Evolutionary conservation across 352 stramenopile species (phyloP).

Genomic region (Globisporangium yorkense): DNA sequence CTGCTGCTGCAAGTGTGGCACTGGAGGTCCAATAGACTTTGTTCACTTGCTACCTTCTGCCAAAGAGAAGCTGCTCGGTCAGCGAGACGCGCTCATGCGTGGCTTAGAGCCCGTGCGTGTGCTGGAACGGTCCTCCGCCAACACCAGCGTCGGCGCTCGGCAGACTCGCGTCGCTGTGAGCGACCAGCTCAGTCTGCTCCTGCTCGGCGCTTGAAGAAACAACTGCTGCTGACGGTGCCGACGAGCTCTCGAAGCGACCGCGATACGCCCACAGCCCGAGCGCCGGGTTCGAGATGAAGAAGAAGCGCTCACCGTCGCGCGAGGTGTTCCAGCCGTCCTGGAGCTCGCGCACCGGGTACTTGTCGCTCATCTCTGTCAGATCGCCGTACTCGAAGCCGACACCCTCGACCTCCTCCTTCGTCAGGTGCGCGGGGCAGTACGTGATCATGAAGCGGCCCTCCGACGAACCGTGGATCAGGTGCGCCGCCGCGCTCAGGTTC

Average conservation of each 20-base stretch:
- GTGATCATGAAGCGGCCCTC: slow-evolving; percentile 97
- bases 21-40: neutral
- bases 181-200: slow-evolving; percentile 18
- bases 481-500: slow-evolving; percentile 92
- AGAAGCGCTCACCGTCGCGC: slow-evolving; percentile 84
- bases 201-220: neutral
- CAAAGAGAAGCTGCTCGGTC: too few species aligned
- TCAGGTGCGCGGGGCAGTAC: slow-evolving; percentile 92
- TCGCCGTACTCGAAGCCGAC: slow-evolving; percentile 92
- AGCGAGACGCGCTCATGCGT: too few species aligned
- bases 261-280: slow-evolving; percentile 94
- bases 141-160: slow-evolving; percentile 65
- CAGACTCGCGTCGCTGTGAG: slow-evolving; percentile 36
- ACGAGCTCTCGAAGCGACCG: slow-evolving; percentile 69
- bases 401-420: slow-evolving; percentile 88
- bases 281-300: slow-evolving; percentile 96
- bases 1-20: too few species aligned
- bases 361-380: slow-evolving; percentile 75
- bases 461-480: slow-evolving; percentile 96
- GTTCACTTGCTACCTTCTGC: neutral
- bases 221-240: slow-evolving; percentile 7
- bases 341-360: slow-evolving; percentile 79
- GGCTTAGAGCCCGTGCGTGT: slow-evolving; percentile 4
- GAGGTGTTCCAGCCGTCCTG: slow-evolving; percentile 93
- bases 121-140: slow-evolving; percentile 72